These are phyloP conservation scores for Rhazya stricta DNA, from an alignment of 257 asterid genomes.

Conservation along the genomic window DNA sequence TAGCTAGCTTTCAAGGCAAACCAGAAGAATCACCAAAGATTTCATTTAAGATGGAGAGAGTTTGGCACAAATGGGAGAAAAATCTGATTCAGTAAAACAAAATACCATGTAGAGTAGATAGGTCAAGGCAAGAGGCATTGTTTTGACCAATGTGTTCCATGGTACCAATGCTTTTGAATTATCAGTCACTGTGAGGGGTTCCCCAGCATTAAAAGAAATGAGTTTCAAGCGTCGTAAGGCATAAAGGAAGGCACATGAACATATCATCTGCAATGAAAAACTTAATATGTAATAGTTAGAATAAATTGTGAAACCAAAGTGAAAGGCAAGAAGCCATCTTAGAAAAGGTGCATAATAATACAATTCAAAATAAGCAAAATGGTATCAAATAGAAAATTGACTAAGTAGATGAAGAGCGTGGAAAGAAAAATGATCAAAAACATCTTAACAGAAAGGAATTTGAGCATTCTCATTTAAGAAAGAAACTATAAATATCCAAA, in stretches of 20 bases:
- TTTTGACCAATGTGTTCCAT: slow-evolving; percentile 43
- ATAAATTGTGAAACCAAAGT: not conserved
- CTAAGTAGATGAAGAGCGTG: not conserved
- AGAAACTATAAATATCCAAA: not conserved
- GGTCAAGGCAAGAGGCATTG: slow-evolving; percentile 66
- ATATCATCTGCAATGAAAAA: slow-evolving; percentile 55
- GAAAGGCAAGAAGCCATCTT: not conserved
- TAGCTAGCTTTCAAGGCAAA: slow-evolving; percentile 66
- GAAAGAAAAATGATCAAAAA: not conserved
- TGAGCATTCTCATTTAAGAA: not conserved
- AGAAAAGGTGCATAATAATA: not conserved
- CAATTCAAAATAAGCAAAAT: not conserved
- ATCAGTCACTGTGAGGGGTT: slow-evolving; percentile 35
- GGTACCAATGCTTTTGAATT: slow-evolving; percentile 51
- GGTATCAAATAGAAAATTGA: not conserved
- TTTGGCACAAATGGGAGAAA: slow-evolving; percentile 2
- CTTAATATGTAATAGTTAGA: not conserved
- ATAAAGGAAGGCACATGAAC: slow-evolving; percentile 69
- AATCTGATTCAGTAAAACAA: slow-evolving; percentile 13
- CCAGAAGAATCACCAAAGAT: slow-evolving; percentile 21
- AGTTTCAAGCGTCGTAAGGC: slow-evolving; percentile 54
- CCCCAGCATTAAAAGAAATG: slow-evolving; percentile 56
- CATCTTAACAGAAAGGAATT: not conserved
- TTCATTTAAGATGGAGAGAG: slow-evolving; percentile 10
- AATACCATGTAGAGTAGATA: slow-evolving; percentile 88